Evolutionary conservation across 2,329 filamentous ascomycete genomes (phyloP).

Genomic region (Pleochaeta shiraiana): DNA sequence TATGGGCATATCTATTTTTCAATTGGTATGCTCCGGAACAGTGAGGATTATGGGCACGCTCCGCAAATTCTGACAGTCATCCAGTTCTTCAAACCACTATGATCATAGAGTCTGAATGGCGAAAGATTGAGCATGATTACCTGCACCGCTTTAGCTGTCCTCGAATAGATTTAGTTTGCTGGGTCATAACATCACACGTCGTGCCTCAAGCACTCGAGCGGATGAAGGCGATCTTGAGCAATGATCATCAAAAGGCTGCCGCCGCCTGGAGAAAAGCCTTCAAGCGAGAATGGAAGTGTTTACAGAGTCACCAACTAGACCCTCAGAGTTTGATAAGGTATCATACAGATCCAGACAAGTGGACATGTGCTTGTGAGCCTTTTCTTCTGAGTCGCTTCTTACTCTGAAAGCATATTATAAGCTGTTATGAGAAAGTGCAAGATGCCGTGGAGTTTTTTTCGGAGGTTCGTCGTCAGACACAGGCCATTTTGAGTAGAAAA

Average conservation of each 20-base stretch:
- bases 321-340: not conserved
- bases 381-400: not conserved
- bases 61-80: not conserved
- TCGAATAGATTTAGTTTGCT: not conserved
- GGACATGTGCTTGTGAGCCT: not conserved
- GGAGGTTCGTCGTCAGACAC: not conserved
- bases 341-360: not conserved
- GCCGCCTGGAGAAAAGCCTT: not conserved
- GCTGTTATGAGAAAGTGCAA: not conserved
- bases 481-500: not conserved
- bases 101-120: not conserved
- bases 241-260: not conserved
- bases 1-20: not conserved
- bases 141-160: slow-evolving; percentile 1
- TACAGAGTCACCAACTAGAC: not conserved
- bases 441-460: not conserved
- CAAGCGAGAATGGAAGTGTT: not conserved
- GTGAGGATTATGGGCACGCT: not conserved
- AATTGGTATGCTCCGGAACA: not conserved
- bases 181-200: not conserved
- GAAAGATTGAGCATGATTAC: not conserved
- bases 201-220: not conserved
- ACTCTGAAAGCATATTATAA: not conserved
- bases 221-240: not conserved
- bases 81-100: not conserved